Conservation (phyloP, 2,329 filamentous ascomycete genomes). For the Amphichorda felina region DNA sequence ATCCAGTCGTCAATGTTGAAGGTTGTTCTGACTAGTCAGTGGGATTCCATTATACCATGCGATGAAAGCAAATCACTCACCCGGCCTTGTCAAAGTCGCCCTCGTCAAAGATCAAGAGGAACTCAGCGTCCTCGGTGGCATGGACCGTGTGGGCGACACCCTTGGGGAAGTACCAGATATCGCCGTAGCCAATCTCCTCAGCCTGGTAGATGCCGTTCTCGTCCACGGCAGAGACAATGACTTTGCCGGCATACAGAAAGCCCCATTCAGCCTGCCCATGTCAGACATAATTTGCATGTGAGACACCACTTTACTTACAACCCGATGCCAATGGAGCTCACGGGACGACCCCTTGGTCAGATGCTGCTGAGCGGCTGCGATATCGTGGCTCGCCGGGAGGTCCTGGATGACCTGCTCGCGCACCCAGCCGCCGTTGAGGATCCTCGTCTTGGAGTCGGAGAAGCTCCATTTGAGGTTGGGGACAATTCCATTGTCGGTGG, state of each 20-base stretch:
- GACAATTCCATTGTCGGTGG: constrained; percentile 51
- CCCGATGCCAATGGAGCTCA: constrained; percentile 62
- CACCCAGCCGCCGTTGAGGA: constrained; percentile 54
- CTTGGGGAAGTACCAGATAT: constrained; percentile 60
- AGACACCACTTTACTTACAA: constrained; percentile 57
- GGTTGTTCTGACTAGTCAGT: constrained; percentile 52
- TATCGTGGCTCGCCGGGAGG: constrained; percentile 52
- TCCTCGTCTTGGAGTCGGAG: constrained; percentile 51
- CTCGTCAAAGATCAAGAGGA: constrained; percentile 54
- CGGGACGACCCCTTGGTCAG: constrained; percentile 53
- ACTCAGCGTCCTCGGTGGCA: constrained; percentile 56
- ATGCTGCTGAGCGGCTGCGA: constrained; percentile 57
- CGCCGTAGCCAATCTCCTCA: constrained; percentile 45
- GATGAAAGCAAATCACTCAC: no score
- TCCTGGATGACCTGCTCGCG: constrained; percentile 57
- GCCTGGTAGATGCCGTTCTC: constrained; percentile 45
- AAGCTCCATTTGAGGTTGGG: constrained; percentile 61
- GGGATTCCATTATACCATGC: no score
- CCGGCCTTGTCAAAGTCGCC: constrained; percentile 53
- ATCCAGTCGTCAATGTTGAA: constrained; percentile 65
- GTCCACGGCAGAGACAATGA: constrained; percentile 49
- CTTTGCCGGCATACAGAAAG: constrained; percentile 44
- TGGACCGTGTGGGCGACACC: constrained; percentile 53
- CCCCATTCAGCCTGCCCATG: constrained; percentile 58
- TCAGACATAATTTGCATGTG: constrained; percentile 70